phyloP scores from a whole-genome alignment of 2,329 filamentous ascomycete species.

The Leptographium procerum region DNA sequence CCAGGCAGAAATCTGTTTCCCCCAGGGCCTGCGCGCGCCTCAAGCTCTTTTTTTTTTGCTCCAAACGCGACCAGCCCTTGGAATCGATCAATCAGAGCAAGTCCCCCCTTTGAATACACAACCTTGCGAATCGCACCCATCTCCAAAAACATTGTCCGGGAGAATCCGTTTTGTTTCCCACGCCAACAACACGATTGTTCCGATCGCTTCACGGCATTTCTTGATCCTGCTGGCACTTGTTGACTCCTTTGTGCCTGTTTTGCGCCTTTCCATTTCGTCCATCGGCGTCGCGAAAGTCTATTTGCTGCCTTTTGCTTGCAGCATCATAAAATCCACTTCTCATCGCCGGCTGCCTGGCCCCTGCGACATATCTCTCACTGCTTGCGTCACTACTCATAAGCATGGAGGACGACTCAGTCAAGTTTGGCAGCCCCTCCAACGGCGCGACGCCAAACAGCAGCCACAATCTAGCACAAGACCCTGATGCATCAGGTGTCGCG shows the following conservation, averaged over 20 bases:
- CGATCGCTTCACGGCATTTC: not conserved
- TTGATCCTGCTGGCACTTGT: not conserved
- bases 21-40: not conserved
- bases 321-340: not conserved
- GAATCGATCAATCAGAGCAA: slow-evolving; percentile 2
- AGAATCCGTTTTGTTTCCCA: not conserved
- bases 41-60: slow-evolving; percentile 4
- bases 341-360: not conserved
- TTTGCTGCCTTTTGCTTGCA: not conserved
- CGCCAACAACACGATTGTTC: not conserved
- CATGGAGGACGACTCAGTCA: slow-evolving; percentile 49
- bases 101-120: not conserved
- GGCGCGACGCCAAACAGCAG: slow-evolving; percentile 46
- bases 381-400: slow-evolving; percentile 14
- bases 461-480: slow-evolving; percentile 42
- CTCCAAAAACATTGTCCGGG: not conserved
- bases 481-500: slow-evolving; percentile 25
- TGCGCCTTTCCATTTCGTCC: not conserved
- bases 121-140: not conserved
- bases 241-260: not conserved
- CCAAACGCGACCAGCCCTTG: slow-evolving; percentile 6
- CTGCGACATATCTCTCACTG: not conserved
- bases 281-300: not conserved
- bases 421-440: slow-evolving; percentile 46
- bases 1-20: slow-evolving; percentile 4